phyloP scores from a whole-genome alignment of 306 rosid species.

The Malus domestica region DNA sequence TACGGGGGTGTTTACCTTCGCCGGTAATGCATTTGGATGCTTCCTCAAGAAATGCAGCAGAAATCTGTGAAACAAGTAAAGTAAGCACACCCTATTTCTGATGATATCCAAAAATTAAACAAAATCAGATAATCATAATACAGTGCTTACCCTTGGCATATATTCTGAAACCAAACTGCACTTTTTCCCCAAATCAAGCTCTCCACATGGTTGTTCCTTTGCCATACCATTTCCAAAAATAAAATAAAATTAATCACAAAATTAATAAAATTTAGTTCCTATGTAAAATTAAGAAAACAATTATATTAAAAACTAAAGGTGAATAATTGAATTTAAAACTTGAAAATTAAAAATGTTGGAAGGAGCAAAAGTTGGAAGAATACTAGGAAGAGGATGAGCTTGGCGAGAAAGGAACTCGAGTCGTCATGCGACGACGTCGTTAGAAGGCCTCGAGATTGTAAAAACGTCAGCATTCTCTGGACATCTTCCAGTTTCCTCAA shows the following conservation, averaged over 20 bases:
- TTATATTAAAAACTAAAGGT: too few relatives aligned
- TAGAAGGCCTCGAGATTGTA: slow-evolving; percentile 30
- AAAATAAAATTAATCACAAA: not conserved
- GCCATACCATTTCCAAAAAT: not conserved
- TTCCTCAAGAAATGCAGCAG: slow-evolving; percentile 56
- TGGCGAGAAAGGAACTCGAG: slow-evolving; percentile 46
- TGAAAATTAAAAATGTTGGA: not conserved
- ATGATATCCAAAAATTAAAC: not conserved
- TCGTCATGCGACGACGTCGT: slow-evolving; percentile 11
- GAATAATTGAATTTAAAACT: not conserved
- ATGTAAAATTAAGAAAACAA: not conserved
- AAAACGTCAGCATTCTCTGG: slow-evolving; percentile 34
- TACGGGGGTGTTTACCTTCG: slow-evolving; percentile 16
- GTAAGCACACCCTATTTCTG: not conserved
- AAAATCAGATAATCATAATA: slow-evolving; percentile 5
- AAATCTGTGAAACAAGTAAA: slow-evolving; percentile 36
- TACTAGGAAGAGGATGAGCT: slow-evolving; percentile 49
- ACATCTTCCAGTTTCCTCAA: slow-evolving; percentile 50
- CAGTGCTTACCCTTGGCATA: slow-evolving; percentile 41
- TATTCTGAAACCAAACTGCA: slow-evolving; percentile 45
- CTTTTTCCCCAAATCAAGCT: slow-evolving; percentile 42
- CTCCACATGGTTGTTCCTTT: slow-evolving; percentile 63
- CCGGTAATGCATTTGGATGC: slow-evolving; percentile 27
- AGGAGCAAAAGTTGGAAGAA: not conserved
- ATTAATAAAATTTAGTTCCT: not conserved